Base-by-base conservation (phyloP, 2,329 filamentous ascomycete species). In the Nemania sp. region DNA sequence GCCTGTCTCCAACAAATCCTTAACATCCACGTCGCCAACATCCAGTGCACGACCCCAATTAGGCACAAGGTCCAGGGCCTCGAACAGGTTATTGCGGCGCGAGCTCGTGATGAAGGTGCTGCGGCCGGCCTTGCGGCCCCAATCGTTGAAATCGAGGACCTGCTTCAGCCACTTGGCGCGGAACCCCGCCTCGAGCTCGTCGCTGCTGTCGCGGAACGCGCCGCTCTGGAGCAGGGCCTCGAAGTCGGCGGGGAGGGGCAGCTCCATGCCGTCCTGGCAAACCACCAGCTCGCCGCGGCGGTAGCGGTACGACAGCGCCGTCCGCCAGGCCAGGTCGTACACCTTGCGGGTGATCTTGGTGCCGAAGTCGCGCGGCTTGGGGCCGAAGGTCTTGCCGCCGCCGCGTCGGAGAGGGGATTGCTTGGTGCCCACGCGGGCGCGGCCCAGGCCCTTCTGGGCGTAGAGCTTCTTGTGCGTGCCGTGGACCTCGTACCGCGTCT, bases 281-380 rank as follows among this genome's bases (percentile, higher is more conserved):
- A 99, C 89, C 72, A 98, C 84, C 75, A 99, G 83, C 83, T 98
- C 93, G 56, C 94, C 96, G 73, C 90, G 89, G 72, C 91, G 87
- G 82, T 96, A 98, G 68, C 96, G 90, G 84, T 97, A 97, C 77
- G 92, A 96, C 72, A 99, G 86, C 11, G 96, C 96, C 51, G 92
- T 98, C 78, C 96, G 89, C 93, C 93, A 98, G 10, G 96, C 96
- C 75, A 97, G 86, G 81, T 98, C 94, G 83, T 99, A 99, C 55
- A 97, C 89, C 84, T 98, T 98, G 78, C 87, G 87, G 75, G 92
- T 94, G 63, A 99, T 85, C 18, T 87, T 87, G 24, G 94, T 97
- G 68, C 89, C 88, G 78, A 99, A 99, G 82, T 98, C 93, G 79
- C 96, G 88, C 27, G 94, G 94, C 75, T 94, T 90, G 29, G 96